Evolutionary conservation across 805 yeast species (phyloP), one percentile per base, ranked within the genome.

Genomic region (Ogataea pilisensis): DNA sequence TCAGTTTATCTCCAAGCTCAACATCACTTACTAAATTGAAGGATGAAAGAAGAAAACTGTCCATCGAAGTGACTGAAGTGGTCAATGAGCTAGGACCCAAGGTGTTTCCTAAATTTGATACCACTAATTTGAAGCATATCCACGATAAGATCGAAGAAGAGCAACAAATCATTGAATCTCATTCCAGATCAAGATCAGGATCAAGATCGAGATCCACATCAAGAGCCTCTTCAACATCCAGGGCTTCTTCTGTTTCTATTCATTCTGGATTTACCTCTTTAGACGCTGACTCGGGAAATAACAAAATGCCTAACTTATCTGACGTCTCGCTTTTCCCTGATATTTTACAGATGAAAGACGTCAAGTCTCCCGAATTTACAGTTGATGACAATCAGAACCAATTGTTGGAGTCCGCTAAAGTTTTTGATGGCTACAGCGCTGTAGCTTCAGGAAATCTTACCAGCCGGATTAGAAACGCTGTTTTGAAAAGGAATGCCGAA

Each of bases 51-150:
- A 65, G 69, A 31, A 73, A 69, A 40, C 69, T 91, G 43, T 77
- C 86, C 14, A 73, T 70, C 42, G 83, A 85, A 46, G 85, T 93
- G 38, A 86, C 96, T 1, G 85, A 83, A 36, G 65, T 84, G 6
- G 85, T 90, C 37, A 88, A 90, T 57, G 79, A 75, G 29, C 70
- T 84, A 35, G 98, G 97, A 2, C 93, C 95, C 2, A 78, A 80
- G 54, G 70, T 93, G 37, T 89, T 85, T 70, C 91, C 95, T 5
- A 95, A 86, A 57, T 84, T 89, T 55, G 46, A 52, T 29, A 46
- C 45, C 30, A 32, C 31, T 19, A 46, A 50, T 31, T 22, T 56
- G 28, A 37, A 43, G 2, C 46, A 39, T 13, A 24, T 50, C n/a
- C 38, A 41, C 3, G 50, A 47, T 13, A 44, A 51, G 14, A 39